These are phyloP conservation scores for Wickerhamomyces sp. DNA, from an alignment of 1,139 yeast genomes.

Conservation along the genomic window DNA sequence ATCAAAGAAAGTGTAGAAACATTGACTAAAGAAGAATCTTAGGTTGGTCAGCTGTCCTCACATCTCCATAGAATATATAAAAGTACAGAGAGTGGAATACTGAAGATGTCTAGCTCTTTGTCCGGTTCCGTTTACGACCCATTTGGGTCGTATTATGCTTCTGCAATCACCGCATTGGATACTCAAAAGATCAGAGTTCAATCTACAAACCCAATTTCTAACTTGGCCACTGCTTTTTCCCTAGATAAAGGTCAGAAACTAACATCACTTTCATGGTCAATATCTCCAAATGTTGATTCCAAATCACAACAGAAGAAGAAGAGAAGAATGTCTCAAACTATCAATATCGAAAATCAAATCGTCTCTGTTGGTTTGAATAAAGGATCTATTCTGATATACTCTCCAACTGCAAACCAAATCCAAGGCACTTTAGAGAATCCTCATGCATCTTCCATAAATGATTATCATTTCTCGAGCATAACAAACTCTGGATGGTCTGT, in stretches of 20 bases:
- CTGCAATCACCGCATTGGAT: constrained; percentile 67
- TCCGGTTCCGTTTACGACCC: constrained; percentile 29
- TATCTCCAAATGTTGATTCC: constrained; percentile 25
- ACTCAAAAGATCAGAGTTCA: constrained; percentile 68
- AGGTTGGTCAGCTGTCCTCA: too few relatives aligned
- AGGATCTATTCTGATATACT: constrained; percentile 61
- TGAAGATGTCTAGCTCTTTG: constrained; percentile 12
- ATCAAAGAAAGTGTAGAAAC: too few relatives aligned
- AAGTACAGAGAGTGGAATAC: too few relatives aligned
- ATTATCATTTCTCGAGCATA: constrained; percentile 40
- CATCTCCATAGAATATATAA: too few relatives aligned
- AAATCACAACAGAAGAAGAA: constrained; percentile 16
- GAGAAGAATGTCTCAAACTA: constrained; percentile 30
- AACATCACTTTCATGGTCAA: constrained; percentile 54
- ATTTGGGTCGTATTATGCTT: constrained; percentile 56
- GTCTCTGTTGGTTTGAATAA: constrained; percentile 63
- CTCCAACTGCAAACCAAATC: constrained; percentile 60
- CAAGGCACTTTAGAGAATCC: constrained; percentile 46
- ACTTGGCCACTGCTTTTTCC: constrained; percentile 37
- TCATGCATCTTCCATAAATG: constrained; percentile 48
- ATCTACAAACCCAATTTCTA: constrained; percentile 40
- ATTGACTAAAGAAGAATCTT: too few relatives aligned
- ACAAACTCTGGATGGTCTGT: constrained; percentile 55
- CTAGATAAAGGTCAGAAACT: constrained; percentile 54
- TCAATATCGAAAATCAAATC: constrained; percentile 32